Base-by-base conservation (phyloP, 202 grass and related monocot genomes). In the Hordeum pubiflorum region DNA sequence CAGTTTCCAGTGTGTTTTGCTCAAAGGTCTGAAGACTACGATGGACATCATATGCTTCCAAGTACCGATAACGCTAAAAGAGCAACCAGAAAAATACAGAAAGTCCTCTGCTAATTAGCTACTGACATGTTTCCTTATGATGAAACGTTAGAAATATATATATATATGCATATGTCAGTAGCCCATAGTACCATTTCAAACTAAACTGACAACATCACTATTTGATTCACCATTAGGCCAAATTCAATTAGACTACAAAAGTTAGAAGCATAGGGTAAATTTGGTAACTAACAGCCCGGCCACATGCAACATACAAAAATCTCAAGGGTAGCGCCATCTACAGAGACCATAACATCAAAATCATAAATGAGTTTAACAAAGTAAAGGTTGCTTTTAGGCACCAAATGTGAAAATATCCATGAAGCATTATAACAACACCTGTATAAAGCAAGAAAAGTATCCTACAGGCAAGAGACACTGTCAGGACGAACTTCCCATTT, bases 31-130 rank as follows among this genome's bases (percentile, higher is more conserved):
- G 87, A 87, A 98, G 82, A 76, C 41, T 68, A 65, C 39, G 83
- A 88, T 98, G 83, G 80, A 93, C 92, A 77, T 86, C 81, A 83
- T 91, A 93, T 85, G 92, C 96, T 83, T 99, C 96, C 72, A 71
- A 77, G 82, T 91, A 99, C 68, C 89, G 83, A 86, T 81, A 89
- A 56, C 90, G 85, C 96, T 99, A 70, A 62, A 10, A 86, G 48
- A 85, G 84, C 71, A 94, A 32, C 68, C 26, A 91, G 71, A 57
- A 24, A 86, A 63, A 74, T 52, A 52, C 14, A 81, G 43, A 70
- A 70, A 70, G 32, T 38, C 65, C 12, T 72, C 27, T 76, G n/a
- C 18, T 54, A 31, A 63, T 81, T 61, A 84, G 17, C 40, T 76
- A 29, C 33, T 20, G 36, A 29, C 36, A 83, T 27, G 61, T 29